Base-by-base conservation (phyloP, 805 yeast genomes). In the Lachancea meyersii region DNA sequence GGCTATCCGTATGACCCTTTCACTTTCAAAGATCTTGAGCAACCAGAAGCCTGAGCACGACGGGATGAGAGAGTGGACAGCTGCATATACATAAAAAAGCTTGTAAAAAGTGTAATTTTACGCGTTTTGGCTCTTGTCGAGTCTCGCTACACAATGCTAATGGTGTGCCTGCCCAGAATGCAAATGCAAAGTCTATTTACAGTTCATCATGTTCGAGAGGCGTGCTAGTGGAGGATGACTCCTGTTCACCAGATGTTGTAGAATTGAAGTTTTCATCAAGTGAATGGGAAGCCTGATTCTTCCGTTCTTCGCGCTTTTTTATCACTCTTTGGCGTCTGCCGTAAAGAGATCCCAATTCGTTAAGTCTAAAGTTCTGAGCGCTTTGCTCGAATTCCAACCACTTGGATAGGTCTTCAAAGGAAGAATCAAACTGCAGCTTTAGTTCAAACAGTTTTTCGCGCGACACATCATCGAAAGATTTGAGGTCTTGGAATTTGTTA, bases 1-100 rank as follows among this genome's bases (percentile, higher is more conserved):
- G 99, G 99, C 47, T 72, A 79, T 52, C 79, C 89, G 5, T 93
- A 86, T 61, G 80, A 76, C 51, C 97, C 98, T n/a, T 93, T 87
- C 60, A 75, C 82, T 3, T 88, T 91, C 48, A 61, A 65, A 23
- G 26, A 39, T 20, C 33, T 44, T 20, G 43, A 21, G 17, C 35
- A 44, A 31, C 21, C 20, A 28, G 31, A 24, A 8, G 13, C 19
- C 19, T 24, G 32, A 39, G 14, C 17, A 23, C n/a, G 14, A 28
- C 16, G 7, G 16, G 27, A 20, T 14, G 30, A 20, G 35, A 31
- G n/a, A n/a, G n/a, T 18, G 10, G 19, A 42, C 30, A 38, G 22
- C 14, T 14, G 46, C 16, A 34, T 14, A 37, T 28, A 37, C 26
- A 27, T 14, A 13, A n/a, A 37, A 30, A 38, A 38, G 32, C 21